A percentile compares a stretch with the other conserved stretches of the same genome.
These are phyloP conservation scores for Fusarium tricinctum DNA, from an alignment of 2,329 filamentous ascomycete genomes.

Conservation along the genomic window DNA sequence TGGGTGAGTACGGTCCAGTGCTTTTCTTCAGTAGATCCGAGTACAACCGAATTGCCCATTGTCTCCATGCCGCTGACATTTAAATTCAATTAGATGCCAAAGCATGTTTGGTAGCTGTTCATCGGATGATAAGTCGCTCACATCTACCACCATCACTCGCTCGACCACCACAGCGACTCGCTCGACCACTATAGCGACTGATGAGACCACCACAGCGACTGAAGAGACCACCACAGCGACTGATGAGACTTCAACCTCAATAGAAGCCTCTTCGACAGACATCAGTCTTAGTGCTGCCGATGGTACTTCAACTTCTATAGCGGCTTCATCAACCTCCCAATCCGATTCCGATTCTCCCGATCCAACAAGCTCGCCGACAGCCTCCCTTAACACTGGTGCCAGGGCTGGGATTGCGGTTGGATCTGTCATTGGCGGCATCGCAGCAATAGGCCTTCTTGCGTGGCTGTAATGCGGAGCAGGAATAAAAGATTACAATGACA, in stretches of 20 bases:
- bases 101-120: constrained; percentile 4
- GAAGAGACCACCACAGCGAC: too few species aligned
- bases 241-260: not conserved
- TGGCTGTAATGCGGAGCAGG: constrained; percentile 7
- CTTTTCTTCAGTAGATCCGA: too few species aligned
- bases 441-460: not conserved
- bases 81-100: not conserved
- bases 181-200: not conserved
- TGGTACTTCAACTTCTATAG: not conserved
- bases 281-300: not conserved
- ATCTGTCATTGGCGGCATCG: not conserved
- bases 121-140: not conserved
- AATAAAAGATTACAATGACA: not conserved
- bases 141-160: too few species aligned
- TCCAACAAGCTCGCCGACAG: not conserved
- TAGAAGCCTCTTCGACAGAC: not conserved
- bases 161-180: not conserved
- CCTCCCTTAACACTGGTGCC: not conserved
- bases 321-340: not conserved
- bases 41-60: too few species aligned
- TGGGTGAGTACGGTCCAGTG: constrained; percentile 4
- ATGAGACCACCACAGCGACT: not conserved
- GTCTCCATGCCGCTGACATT: not conserved
- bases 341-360: not conserved
- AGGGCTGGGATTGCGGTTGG: constrained; percentile 4